Evolutionary conservation across 805 yeast genomes (phyloP).

Genomic region (Candida nonsorbophila): DNA sequence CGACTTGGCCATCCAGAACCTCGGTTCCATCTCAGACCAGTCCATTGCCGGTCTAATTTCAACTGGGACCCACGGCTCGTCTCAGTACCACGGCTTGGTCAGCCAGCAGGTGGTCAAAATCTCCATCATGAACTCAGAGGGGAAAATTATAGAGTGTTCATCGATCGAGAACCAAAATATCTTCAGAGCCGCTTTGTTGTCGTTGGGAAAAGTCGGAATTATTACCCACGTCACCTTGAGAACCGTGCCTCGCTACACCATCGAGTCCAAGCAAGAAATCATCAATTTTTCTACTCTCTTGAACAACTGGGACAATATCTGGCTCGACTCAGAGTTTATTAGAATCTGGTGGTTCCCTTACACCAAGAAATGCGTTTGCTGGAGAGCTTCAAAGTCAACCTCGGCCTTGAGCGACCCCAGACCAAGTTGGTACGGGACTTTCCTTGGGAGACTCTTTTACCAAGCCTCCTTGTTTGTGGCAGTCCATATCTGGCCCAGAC

Average conservation of each 20-base stretch:
- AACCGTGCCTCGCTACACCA: conserved; percentile 76
- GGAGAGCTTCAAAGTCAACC: conserved; percentile 81
- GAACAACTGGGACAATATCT: conserved; percentile 67
- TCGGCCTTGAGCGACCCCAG: conserved; percentile 62
- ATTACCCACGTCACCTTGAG: conserved; percentile 83
- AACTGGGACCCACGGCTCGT: conserved; percentile 96
- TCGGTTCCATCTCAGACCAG: conserved; percentile 93
- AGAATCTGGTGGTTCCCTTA: conserved; percentile 99
- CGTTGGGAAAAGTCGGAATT: conserved; percentile 89
- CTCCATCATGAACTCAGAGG: conserved; percentile 69
- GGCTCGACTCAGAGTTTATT: conserved; percentile 88
- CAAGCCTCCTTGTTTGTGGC: conserved; percentile 76
- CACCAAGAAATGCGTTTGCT: conserved; percentile 73
- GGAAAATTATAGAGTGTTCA: conserved; percentile 65
- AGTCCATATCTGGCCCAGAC: conserved; percentile 63
- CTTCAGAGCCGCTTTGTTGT: conserved; percentile 77
- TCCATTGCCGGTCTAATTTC: conserved; percentile 93
- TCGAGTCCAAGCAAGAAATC: conserved; percentile 77
- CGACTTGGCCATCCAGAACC: conserved; percentile 78
- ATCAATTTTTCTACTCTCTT: conserved; percentile 71
- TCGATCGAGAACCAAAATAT: conserved; percentile 56
- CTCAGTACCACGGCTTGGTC: conserved; percentile 87
- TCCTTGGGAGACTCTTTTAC: conserved; percentile 72
- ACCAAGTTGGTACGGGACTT: conserved; percentile 81
- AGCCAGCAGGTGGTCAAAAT: conserved; percentile 82